Percentiles rank a stretch among this genome's conserved stretches.
Evolutionary conservation across 2,329 filamentous ascomycete species (phyloP).

Genomic region (Fusarium heterosporum): DNA sequence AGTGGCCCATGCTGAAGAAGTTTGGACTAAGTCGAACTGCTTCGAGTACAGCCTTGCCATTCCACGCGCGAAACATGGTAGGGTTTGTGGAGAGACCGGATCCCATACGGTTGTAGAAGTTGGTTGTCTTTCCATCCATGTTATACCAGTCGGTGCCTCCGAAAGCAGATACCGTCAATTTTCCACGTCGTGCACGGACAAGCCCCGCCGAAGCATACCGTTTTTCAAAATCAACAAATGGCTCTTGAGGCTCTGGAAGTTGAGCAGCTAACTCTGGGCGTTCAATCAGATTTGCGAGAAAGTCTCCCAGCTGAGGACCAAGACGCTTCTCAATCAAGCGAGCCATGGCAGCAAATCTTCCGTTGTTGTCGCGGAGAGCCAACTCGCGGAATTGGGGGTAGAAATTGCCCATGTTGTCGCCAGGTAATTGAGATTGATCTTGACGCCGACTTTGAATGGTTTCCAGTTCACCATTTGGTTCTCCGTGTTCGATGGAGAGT

Average conservation of each 20-base stretch:
- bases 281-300: conserved; percentile 11
- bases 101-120: conserved; percentile 31
- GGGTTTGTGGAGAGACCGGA: conserved; percentile 31
- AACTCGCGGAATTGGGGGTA: conserved; percentile 24
- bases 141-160: conserved; percentile 33
- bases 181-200: conserved; percentile 15
- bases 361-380: conserved; percentile 1
- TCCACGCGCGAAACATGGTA: conserved; percentile 37
- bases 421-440: conserved; percentile 7
- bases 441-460: conserved; percentile 17
- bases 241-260: conserved; percentile 1
- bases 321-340: conserved; percentile 20
- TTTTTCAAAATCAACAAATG: conserved; percentile 12
- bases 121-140: conserved; percentile 25
- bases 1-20: conserved; percentile 35
- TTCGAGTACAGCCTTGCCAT: conserved; percentile 28
- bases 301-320: conserved; percentile 10
- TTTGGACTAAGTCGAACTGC: conserved; percentile 20
- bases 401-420: conserved; percentile 12
- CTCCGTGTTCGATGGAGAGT: conserved; percentile 14
- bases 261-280: conserved; percentile 4
- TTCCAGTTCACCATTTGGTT: conserved; percentile 22
- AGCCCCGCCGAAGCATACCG: conserved; percentile 15
- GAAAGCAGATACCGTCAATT: conserved; percentile 26
- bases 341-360: conserved; percentile 14